phyloP scores from a whole-genome alignment of 2,329 filamentous ascomycete genomes.

The Bretziella fagacearum region DNA sequence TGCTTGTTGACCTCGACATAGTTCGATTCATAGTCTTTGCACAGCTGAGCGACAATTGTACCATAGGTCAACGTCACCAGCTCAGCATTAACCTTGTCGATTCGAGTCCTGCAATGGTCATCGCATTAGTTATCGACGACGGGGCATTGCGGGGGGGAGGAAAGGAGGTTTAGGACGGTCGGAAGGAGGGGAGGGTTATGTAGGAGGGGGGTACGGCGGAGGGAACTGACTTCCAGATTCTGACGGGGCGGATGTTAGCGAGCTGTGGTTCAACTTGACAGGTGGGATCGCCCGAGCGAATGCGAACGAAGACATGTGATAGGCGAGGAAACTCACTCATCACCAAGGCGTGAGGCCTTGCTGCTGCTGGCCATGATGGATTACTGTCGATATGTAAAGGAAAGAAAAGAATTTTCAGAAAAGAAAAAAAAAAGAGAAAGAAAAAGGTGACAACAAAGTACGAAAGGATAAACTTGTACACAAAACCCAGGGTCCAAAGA shows the following conservation, averaged over 20 bases:
- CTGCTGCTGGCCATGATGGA: slow-evolving; percentile 38
- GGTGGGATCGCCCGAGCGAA: not conserved
- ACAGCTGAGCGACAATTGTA: slow-evolving; percentile 90
- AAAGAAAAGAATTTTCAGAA: not conserved
- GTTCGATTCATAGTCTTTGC: slow-evolving; percentile 88
- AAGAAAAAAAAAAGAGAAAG: not conserved
- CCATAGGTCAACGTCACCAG: slow-evolving; percentile 94
- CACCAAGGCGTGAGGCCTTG: slow-evolving; percentile 43
- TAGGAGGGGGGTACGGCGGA: not conserved
- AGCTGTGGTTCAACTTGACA: slow-evolving; percentile 2
- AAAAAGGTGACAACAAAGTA: not conserved
- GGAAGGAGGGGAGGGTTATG: not conserved
- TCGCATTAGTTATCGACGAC: not conserved
- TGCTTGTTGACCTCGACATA: slow-evolving; percentile 95
- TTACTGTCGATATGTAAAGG: not conserved
- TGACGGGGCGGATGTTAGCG: slow-evolving; percentile 23
- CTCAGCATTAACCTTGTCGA: slow-evolving; percentile 97
- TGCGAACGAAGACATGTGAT: not conserved
- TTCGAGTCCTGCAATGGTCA: slow-evolving; percentile 49
- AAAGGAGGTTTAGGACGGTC: not conserved
- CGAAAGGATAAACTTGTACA: too few relatives aligned
- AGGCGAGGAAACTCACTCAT: slow-evolving; percentile 33
- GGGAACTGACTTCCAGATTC: slow-evolving; percentile 75
- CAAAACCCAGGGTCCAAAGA: too few relatives aligned
- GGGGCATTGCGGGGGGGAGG: not conserved